These are phyloP conservation scores for Begonia loranthoides DNA, from an alignment of 306 rosid genomes.

Conservation along the genomic window DNA sequence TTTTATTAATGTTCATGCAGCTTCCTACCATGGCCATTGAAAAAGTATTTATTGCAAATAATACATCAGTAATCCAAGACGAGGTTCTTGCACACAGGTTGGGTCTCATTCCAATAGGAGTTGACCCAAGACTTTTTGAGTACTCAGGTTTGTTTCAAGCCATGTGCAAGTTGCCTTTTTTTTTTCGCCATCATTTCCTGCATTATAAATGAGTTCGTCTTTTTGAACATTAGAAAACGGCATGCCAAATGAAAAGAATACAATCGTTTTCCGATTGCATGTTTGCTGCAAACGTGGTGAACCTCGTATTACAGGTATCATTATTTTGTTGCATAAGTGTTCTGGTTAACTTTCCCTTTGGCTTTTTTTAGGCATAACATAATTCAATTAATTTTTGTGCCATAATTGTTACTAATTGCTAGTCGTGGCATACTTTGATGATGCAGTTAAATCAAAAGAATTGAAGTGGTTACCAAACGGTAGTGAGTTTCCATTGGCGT, in stretches of 20 bases:
- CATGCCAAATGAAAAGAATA: constrained; percentile 65
- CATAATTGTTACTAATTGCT: background rate
- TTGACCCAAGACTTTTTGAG: constrained; percentile 85
- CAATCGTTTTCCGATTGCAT: constrained; percentile 77
- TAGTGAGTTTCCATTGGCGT: constrained; percentile 35
- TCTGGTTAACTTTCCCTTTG: too few relatives aligned
- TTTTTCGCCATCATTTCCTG: background rate
- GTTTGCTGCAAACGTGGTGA: constrained; percentile 28
- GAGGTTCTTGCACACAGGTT: constrained; percentile 95
- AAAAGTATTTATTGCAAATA: constrained; percentile 72
- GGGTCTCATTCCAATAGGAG: constrained; percentile 78
- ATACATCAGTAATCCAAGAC: constrained; percentile 75
- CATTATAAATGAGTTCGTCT: constrained; percentile 2
- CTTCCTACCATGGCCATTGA: constrained; percentile 99
- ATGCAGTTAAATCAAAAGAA: constrained; percentile 59
- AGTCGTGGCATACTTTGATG: constrained; percentile 12
- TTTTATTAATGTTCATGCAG: constrained; percentile 20
- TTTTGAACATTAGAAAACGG: constrained; percentile 27
- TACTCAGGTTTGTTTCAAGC: constrained; percentile 47
- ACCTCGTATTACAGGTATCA: constrained; percentile 48
- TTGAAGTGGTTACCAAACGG: constrained; percentile 85
- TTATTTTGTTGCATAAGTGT: background rate
- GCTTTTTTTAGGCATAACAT: too few relatives aligned
- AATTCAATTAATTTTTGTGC: too few relatives aligned
- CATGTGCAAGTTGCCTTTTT: background rate